A percentile compares a stretch with the other conserved stretches of the same genome.
phyloP scores from a whole-genome alignment of 306 rosid genomes.

The Oxytropis ochrocephala region DNA sequence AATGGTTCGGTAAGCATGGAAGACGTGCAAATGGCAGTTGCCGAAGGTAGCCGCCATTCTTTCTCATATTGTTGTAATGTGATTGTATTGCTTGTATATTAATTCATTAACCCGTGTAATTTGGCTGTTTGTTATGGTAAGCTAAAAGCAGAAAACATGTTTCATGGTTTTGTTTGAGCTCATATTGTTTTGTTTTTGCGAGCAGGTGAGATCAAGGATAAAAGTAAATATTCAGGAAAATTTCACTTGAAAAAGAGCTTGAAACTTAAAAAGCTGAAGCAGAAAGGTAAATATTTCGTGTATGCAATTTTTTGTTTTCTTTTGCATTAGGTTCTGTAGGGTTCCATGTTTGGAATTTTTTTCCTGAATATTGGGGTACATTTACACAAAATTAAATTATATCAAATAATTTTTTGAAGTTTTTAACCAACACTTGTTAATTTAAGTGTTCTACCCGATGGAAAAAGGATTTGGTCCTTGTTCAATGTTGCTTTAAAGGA shows the following conservation, averaged over 20 bases:
- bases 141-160: no score
- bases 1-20: slow-evolving; percentile 65
- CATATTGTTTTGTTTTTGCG: not conserved
- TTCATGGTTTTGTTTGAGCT: not conserved
- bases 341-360: not conserved
- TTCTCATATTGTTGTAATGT: no score
- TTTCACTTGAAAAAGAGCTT: slow-evolving; percentile 50
- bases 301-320: not conserved
- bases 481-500: not conserved
- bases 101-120: no score
- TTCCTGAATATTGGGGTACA: not conserved
- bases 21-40: slow-evolving; percentile 83
- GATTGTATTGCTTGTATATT: no score
- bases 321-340: not conserved
- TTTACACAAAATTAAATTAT: not conserved
- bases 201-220: slow-evolving; percentile 29
- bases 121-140: no score
- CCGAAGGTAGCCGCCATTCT: slow-evolving; percentile 44
- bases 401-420: no score
- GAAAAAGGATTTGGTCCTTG: not conserved
- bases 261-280: slow-evolving; percentile 52
- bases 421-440: not conserved
- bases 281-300: slow-evolving; percentile 32
- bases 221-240: slow-evolving; percentile 17
- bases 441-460: not conserved